Evolutionary conservation across 1,139 yeast species (phyloP).

Genomic region (Pneumocystis oryctolagi): DNA sequence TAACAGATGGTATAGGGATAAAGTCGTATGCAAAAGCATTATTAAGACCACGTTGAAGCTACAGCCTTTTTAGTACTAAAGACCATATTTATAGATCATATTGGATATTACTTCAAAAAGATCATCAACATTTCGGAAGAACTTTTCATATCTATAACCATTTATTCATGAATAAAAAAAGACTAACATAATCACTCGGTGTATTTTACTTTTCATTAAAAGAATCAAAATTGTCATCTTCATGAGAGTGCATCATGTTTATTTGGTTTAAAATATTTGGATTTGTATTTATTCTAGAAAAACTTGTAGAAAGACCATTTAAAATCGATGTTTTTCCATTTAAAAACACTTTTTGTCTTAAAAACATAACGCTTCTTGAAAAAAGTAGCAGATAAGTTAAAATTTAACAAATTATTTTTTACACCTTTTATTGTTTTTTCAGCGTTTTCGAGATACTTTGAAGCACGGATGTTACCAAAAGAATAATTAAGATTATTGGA

Average conservation of each 20-base stretch:
- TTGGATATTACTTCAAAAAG: conserved; percentile 71
- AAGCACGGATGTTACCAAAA: too few species aligned
- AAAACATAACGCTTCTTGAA: background rate
- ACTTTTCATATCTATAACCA: conserved; percentile 62
- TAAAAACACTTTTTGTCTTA: background rate
- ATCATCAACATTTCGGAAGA: conserved; percentile 95
- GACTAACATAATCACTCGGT: background rate
- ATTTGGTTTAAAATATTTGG: background rate
- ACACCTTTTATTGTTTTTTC: too few species aligned
- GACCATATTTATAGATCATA: background rate
- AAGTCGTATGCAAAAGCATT: conserved; percentile 96
- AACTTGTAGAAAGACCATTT: background rate
- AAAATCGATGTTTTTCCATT: background rate
- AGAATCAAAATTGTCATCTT: conserved; percentile 88
- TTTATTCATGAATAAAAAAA: background rate
- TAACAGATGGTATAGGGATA: conserved; percentile 93
- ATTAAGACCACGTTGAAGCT: conserved; percentile 53
- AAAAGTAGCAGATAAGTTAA: background rate
- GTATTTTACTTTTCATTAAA: conserved; percentile 44
- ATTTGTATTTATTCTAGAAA: background rate
- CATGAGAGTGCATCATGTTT: conserved; percentile 41
- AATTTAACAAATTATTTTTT: too few species aligned
- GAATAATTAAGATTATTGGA: too few species aligned
- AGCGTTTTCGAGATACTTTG: too few species aligned
- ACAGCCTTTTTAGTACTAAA: background rate